Evolutionary conservation across 306 rosid genomes (phyloP).

Genomic region (Rosa chinensis): DNA sequence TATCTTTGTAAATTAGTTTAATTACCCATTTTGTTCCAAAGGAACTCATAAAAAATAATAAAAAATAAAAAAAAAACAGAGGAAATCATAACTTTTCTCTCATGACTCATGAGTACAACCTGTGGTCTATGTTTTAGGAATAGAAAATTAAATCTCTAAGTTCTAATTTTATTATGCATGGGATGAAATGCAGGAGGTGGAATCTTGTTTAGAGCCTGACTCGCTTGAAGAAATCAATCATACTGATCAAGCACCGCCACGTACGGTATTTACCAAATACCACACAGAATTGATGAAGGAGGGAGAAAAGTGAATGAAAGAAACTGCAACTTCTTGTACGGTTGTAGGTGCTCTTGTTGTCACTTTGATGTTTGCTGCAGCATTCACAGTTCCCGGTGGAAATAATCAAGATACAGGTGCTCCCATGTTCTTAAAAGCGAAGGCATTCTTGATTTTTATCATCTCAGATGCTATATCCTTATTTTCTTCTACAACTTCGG

Average conservation of each 20-base stretch:
- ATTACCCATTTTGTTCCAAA: too few relatives aligned
- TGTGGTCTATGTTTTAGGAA: too few relatives aligned
- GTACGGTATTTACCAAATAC: slow-evolving; percentile 24
- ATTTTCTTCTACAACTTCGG: slow-evolving; percentile 33
- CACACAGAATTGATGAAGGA: slow-evolving; percentile 24
- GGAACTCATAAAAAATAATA: too few relatives aligned
- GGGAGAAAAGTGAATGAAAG: slow-evolving; percentile 44
- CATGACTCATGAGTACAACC: too few relatives aligned
- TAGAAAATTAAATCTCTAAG: not conserved
- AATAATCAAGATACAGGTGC: not conserved
- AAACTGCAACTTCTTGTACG: slow-evolving; percentile 44
- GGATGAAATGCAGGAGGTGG: slow-evolving; percentile 7
- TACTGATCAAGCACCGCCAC: slow-evolving; percentile 5
- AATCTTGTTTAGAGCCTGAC: rapidly evolving
- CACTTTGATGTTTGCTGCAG: slow-evolving; percentile 45
- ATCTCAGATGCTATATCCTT: slow-evolving; percentile 33
- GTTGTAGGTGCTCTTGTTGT: slow-evolving; percentile 43
- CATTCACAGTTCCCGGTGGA: slow-evolving; percentile 43
- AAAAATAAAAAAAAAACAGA: too few relatives aligned
- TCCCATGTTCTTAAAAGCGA: not conserved
- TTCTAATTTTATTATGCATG: not conserved
- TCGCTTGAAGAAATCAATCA: not conserved
- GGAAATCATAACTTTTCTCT: too few relatives aligned
- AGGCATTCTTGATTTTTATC: slow-evolving; percentile 11
- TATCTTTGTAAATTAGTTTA: not conserved